These are phyloP conservation scores for Neofusicoccum ribis DNA, from an alignment of 2,329 filamentous ascomycete species.

Conservation along the genomic window DNA sequence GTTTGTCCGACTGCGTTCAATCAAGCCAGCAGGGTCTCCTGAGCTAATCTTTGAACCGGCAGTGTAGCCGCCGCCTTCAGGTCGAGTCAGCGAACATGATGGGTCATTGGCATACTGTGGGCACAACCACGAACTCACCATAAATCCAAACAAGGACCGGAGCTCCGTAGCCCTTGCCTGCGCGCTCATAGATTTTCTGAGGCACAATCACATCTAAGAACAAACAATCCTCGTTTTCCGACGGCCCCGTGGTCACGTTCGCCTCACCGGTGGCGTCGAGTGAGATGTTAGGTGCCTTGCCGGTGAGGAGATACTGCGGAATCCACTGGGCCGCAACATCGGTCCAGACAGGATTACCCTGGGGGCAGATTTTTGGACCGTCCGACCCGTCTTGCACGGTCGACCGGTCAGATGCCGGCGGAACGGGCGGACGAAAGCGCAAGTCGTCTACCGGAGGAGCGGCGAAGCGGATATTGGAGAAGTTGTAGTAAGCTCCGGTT, in stretches of 20 bases:
- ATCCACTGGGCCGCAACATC: neutral
- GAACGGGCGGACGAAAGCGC: constrained; percentile 52
- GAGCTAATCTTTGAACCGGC: constrained; percentile 42
- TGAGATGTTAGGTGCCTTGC: constrained; percentile 33
- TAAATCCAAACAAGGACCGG: constrained; percentile 47
- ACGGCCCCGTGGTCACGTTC: neutral
- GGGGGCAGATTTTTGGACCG: constrained; percentile 22
- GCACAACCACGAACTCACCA: constrained; percentile 30
- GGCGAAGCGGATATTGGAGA: constrained; percentile 59
- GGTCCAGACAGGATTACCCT: neutral
- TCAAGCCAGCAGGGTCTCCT: constrained; percentile 39
- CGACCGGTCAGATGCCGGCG: constrained; percentile 46
- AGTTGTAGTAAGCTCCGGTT: constrained; percentile 52
- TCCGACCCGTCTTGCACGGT: constrained; percentile 47
- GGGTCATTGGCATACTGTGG: constrained; percentile 37
- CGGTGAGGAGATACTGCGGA: constrained; percentile 36
- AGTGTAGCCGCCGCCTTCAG: constrained; percentile 43
- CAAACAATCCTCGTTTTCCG: constrained; percentile 37
- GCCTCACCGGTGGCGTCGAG: neutral
- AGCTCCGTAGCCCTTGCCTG: constrained; percentile 29
- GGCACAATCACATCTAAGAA: constrained; percentile 44
- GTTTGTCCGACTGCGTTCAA: constrained; percentile 27
- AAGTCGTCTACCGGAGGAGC: constrained; percentile 53
- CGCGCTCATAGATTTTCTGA: constrained; percentile 34
- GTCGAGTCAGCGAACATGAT: constrained; percentile 28